These are phyloP conservation scores for Melaleuca alternifolia DNA, from an alignment of 345 rosid species.

Conservation along the genomic window DNA sequence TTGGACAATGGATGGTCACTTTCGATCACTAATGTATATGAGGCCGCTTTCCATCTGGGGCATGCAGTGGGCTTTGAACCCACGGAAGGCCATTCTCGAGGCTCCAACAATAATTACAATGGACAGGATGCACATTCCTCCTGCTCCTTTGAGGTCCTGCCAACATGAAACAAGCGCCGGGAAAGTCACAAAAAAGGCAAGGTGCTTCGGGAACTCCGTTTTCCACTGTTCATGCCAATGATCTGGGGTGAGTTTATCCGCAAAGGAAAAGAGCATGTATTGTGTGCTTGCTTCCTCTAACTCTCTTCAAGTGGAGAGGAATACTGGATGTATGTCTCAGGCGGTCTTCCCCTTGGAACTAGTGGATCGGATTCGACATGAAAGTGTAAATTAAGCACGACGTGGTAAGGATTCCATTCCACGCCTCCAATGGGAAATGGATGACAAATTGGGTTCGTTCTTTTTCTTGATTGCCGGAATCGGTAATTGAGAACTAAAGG, in stretches of 20 bases:
- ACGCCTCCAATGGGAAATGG: not conserved
- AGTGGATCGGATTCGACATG: not conserved
- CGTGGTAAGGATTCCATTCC: not conserved
- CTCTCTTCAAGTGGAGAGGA: not conserved
- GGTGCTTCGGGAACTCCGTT: conserved; percentile 46
- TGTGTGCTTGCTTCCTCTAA: not conserved
- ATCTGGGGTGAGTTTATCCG: not conserved
- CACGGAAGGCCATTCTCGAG: conserved; percentile 76
- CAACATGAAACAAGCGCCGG: conserved; percentile 23
- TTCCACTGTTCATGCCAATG: conserved; percentile 43
- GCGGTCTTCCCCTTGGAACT: not conserved
- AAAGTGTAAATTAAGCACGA: not conserved
- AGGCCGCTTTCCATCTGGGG: conserved; percentile 97
- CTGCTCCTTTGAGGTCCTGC: conserved; percentile 34
- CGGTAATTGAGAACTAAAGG: not conserved
- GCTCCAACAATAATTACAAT: conserved; percentile 80
- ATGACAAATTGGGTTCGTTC: not conserved
- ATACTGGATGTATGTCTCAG: not conserved
- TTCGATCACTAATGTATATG: conserved; percentile 87
- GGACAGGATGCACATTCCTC: conserved; percentile 70
- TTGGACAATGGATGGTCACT: conserved; percentile 88
- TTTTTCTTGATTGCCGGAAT: not conserved
- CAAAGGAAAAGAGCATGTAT: not conserved
- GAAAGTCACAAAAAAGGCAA: conserved; percentile 44
- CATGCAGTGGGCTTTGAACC: conserved; percentile 85